Conservation (phyloP, 129 eudicot genomes). For the Apium graveolens region DNA sequence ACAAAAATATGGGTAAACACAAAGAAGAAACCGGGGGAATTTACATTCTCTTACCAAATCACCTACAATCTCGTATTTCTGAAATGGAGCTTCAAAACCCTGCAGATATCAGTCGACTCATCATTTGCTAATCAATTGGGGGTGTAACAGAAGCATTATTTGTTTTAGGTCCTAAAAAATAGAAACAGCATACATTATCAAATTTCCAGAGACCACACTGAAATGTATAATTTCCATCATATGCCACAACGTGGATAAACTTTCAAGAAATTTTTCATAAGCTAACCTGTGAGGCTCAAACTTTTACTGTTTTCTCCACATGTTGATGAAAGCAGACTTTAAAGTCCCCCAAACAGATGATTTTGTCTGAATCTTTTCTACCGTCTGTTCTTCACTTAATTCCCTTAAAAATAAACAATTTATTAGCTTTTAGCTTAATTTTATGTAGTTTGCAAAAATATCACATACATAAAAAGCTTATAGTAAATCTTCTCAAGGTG, state of each 20-base stretch:
- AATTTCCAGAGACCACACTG: neutral
- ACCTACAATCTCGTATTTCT: neutral
- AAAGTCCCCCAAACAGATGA: constrained; percentile 42
- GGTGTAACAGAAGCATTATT: neutral
- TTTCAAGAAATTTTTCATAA: neutral
- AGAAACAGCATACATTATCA: neutral
- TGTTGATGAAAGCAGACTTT: constrained; percentile 30
- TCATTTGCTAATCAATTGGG: neutral
- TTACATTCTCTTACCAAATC: neutral
- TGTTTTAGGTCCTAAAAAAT: neutral
- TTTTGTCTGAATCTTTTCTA: constrained; percentile 18
- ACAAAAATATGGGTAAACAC: neutral
- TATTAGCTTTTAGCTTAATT: neutral
- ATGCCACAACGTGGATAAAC: neutral
- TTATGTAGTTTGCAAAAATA: neutral
- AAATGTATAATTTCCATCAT: neutral
- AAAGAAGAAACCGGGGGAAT: neutral
- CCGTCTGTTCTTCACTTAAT: constrained; percentile 4
- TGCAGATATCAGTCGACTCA: neutral
- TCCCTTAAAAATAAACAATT: neutral
- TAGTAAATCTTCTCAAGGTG: neutral
- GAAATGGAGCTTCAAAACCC: neutral
- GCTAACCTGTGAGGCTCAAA: neutral
- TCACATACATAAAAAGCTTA: neutral
- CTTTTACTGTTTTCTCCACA: constrained; percentile 31